These are phyloP conservation scores for Aspergillus costaricaensis DNA, from an alignment of 2,329 filamentous ascomycete species.

Conservation along the genomic window DNA sequence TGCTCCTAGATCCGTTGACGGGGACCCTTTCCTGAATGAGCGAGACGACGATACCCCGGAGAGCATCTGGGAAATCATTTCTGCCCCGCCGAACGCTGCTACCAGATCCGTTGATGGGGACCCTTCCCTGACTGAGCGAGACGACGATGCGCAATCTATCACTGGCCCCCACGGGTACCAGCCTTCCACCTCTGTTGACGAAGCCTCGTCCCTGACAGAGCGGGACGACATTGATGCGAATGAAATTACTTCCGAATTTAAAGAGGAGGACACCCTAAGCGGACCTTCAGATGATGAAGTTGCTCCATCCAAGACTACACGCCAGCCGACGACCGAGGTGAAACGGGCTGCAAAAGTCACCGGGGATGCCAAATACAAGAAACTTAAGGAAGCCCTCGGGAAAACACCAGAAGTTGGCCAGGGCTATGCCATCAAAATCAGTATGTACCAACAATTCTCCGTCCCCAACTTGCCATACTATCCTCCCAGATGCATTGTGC, in stretches of 20 bases:
- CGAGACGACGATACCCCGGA: no score
- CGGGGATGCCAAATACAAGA: background rate
- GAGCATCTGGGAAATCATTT: no score
- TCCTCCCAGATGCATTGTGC: background rate
- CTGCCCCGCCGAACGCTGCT: background rate
- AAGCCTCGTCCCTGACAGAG: background rate
- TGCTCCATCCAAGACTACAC: conserved; percentile 1
- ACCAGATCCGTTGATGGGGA: background rate
- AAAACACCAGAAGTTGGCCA: background rate
- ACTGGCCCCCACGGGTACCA: no score
- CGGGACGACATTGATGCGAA: background rate
- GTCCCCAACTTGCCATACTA: background rate
- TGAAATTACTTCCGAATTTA: background rate
- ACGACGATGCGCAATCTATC: no score
- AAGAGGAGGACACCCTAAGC: no score
- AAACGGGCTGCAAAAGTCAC: background rate
- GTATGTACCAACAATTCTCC: background rate
- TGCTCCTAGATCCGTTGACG: background rate
- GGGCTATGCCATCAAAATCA: conserved; percentile 4
- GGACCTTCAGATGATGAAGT: no score
- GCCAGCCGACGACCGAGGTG: background rate
- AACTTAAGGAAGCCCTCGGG: background rate
- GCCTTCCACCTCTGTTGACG: background rate
- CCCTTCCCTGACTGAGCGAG: no score
- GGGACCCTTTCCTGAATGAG: no score